Evolutionary conservation across 225 moss, liverwort and hornwort species (phyloP).

Genomic region (Physcomitrium patens): DNA sequence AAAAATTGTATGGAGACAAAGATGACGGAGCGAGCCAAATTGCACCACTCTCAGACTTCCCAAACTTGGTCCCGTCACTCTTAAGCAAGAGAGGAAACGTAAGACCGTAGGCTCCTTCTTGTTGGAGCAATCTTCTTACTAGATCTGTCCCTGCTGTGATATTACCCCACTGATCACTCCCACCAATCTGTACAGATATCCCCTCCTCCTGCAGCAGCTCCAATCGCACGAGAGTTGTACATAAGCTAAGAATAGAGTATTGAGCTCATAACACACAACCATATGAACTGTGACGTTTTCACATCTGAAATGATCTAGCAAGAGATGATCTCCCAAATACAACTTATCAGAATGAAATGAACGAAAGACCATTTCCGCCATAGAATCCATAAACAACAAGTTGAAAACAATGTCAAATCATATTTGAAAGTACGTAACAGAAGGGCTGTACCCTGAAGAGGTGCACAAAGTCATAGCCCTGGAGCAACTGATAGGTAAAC

Average conservation of each 20-base stretch:
- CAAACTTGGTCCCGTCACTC: slow-evolving; percentile 89
- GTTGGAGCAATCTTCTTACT: slow-evolving; percentile 73
- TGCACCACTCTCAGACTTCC: slow-evolving; percentile 88
- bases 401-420: no score
- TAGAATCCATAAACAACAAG: no score
- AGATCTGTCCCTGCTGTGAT: slow-evolving; percentile 96
- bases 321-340: no score
- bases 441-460: slow-evolving; percentile 57
- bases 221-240: slow-evolving; percentile 5
- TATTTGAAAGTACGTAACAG: no score
- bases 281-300: no score
- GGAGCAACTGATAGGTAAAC: slow-evolving; percentile 93
- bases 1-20: slow-evolving; percentile 87
- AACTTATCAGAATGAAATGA: no score
- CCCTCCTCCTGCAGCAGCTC: slow-evolving; percentile 58
- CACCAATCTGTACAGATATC: slow-evolving; percentile 88
- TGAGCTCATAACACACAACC: no score
- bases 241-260: neutral
- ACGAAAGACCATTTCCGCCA: slow-evolving; percentile 41
- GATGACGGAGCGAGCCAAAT: slow-evolving; percentile 80
- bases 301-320: no score
- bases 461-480: slow-evolving; percentile 93
- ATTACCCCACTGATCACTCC: slow-evolving; percentile 98
- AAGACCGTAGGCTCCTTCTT: slow-evolving; percentile 83
- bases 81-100: slow-evolving; percentile 92